phyloP scores from a whole-genome alignment of 2,329 filamentous ascomycete species.

The Talaromyces sp. region DNA sequence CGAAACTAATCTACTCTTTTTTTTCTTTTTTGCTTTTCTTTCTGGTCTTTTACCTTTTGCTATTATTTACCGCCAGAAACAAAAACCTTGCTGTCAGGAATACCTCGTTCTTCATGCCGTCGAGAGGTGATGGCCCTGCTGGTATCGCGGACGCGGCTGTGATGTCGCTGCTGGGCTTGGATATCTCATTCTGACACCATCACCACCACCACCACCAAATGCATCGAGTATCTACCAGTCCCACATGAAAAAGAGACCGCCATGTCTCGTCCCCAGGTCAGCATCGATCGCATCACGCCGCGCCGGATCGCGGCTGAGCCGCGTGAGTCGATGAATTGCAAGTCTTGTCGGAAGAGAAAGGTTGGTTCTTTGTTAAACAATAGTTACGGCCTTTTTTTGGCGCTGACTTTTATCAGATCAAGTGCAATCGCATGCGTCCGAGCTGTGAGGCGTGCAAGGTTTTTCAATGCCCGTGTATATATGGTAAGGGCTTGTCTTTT shows the following conservation, averaged over 20 bases:
- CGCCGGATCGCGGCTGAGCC: conserved; percentile 69
- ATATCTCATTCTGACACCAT: not conserved
- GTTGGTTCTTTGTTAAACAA: too few species aligned
- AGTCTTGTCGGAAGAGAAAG: conserved; percentile 89
- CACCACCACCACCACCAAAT: not conserved
- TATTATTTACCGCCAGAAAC: not conserved
- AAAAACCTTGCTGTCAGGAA: not conserved
- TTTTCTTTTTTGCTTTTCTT: not conserved
- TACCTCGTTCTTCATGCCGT: not conserved
- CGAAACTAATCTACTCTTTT: not conserved
- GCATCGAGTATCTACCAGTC: not conserved
- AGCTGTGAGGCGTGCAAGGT: conserved; percentile 85
- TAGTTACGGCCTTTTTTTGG: not conserved
- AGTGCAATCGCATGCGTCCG: conserved; percentile 79
- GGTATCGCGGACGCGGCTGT: not conserved
- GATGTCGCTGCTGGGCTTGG: not conserved
- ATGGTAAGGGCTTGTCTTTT: conserved; percentile 54
- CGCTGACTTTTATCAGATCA: conserved; percentile 57
- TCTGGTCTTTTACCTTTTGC: not conserved
- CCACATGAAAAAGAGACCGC: not conserved
- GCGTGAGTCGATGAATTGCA: conserved; percentile 91
- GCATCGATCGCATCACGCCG: conserved; percentile 71
- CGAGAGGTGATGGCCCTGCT: not conserved
- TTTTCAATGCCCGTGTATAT: conserved; percentile 82
- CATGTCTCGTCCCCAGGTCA: conserved; percentile 71